phyloP scores from a whole-genome alignment of 768 basidiomycete species.

The Boletus barrowsii region DNA sequence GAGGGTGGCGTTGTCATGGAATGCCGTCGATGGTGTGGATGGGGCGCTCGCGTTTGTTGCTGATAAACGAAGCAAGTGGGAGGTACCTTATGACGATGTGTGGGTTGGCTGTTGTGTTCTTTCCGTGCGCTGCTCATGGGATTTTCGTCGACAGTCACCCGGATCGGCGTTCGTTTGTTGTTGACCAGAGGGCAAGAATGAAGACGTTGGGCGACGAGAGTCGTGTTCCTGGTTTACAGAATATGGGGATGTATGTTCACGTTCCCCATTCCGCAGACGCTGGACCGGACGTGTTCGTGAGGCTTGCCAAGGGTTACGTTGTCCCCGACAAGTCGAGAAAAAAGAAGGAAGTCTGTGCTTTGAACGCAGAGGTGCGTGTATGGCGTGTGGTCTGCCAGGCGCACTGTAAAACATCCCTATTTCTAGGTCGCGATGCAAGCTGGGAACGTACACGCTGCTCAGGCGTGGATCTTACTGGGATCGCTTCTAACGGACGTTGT shows the following conservation, averaged over 20 bases:
- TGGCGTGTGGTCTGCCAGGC: not conserved
- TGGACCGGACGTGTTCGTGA: constrained; percentile 42
- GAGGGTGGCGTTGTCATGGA: constrained; percentile 64
- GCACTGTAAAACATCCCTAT: not conserved
- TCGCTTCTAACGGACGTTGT: constrained; percentile 52
- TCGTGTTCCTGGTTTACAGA: constrained; percentile 52
- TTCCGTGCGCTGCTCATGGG: not conserved
- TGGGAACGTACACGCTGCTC: constrained; percentile 53
- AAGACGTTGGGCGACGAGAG: constrained; percentile 63
- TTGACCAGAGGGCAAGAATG: constrained; percentile 33
- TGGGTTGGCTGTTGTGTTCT: constrained; percentile 33
- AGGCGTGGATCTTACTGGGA: constrained; percentile 65
- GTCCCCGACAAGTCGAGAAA: constrained; percentile 41
- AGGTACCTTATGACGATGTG: constrained; percentile 81
- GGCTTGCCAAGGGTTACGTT: constrained; percentile 62
- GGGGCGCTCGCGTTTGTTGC: constrained; percentile 67
- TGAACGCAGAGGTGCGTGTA: constrained; percentile 55
- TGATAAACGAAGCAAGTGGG: constrained; percentile 51
- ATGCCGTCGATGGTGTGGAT: constrained; percentile 33
- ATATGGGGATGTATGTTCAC: constrained; percentile 48
- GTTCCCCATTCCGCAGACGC: constrained; percentile 17
- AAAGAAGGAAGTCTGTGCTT: constrained; percentile 44
- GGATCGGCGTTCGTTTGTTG: constrained; percentile 20
- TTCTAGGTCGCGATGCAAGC: constrained; percentile 56
- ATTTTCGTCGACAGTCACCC: constrained; percentile 35